Evolutionary conservation across 495 filamentous ascomycete species (phyloP), one percentile per base, ranked within the genome.

Genomic region (Annulohypoxylon maeteangense): DNA sequence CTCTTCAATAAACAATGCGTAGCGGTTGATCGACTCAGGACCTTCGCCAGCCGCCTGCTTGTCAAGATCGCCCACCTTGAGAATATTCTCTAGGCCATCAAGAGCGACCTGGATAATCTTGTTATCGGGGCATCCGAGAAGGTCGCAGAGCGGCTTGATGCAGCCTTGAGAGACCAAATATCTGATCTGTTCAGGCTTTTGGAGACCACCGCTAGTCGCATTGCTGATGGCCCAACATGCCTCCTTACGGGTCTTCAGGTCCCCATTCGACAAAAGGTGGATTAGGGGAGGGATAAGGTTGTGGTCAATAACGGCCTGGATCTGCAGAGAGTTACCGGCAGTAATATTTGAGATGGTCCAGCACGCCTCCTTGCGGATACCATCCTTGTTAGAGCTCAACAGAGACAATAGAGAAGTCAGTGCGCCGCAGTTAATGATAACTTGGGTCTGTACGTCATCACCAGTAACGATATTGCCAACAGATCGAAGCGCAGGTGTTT

Each of bases 321-420:
- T 99, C 82, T 99, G 96, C 51, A 89, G 94, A 22, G 94, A 97
- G 85, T 98, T 99, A 23, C 96, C 96, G 58, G 96, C 96, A 16
- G 96, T 99, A 75, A 99, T 90, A 85, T 99, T 99, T 72, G 94
- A 97, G 72, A 99, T 99, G 29, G 96, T 99, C 96, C 96, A 99
- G 87, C 96, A 99, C 27, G 96, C 96, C 81, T 99, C 96, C 85
- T 99, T 99, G 61, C 96, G 93, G 67, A 99, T 99, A 10, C 96
- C 96, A 75, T 99, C 96, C 86, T 99, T 99, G 77, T 90, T 92
- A 59, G 95, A 98, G 83, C 93, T 92, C 59, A 99, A 86, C 7
- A 99, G 90, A 23, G 94, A 94, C 29, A 98, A 86, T 18, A 99
- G 86, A 62, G 94, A 97, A 38, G 94, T 91, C 12, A 99, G 86